Conservation (phyloP, 768 basidiomycete species). For the Pleurotus citrinopileatus region DNA sequence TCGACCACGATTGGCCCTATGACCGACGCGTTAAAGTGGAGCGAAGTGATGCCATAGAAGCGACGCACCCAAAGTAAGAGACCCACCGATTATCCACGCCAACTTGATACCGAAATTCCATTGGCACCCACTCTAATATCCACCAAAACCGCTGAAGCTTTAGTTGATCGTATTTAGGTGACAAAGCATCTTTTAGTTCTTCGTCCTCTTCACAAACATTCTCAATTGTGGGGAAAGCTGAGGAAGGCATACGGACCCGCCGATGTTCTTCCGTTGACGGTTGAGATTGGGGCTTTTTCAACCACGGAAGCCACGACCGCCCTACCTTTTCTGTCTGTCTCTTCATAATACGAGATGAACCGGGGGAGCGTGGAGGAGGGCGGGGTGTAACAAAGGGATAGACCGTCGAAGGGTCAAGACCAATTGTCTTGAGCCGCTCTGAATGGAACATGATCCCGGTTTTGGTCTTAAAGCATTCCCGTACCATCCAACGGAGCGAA, state of each 20-base stretch:
- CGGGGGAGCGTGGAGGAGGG: conserved; percentile 30
- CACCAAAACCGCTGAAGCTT: conserved; percentile 49
- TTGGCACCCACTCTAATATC: conserved; percentile 59
- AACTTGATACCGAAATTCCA: conserved; percentile 36
- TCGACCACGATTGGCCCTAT: conserved; percentile 33
- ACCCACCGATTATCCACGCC: conserved; percentile 33
- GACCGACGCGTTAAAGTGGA: neutral
- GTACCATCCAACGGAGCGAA: conserved; percentile 68
- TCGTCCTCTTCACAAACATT: conserved; percentile 54
- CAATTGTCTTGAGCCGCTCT: conserved; percentile 41
- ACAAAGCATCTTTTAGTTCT: conserved; percentile 57
- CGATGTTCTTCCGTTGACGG: conserved; percentile 13
- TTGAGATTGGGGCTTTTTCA: conserved; percentile 10
- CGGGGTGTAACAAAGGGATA: conserved; percentile 37
- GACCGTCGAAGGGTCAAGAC: conserved; percentile 47
- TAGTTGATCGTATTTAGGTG: conserved; percentile 61
- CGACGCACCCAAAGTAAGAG: conserved; percentile 29
- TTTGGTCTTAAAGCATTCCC: conserved; percentile 60
- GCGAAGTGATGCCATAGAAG: neutral
- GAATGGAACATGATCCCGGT: conserved; percentile 62
- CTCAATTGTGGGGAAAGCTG: neutral
- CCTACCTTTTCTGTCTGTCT: conserved; percentile 14
- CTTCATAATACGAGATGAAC: conserved; percentile 21
- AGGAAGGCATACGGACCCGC: neutral
- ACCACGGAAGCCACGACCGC: conserved; percentile 14